These are phyloP conservation scores for Hypomontagnella monticulosa DNA, from an alignment of 495 filamentous ascomycete genomes.

Conservation along the genomic window DNA sequence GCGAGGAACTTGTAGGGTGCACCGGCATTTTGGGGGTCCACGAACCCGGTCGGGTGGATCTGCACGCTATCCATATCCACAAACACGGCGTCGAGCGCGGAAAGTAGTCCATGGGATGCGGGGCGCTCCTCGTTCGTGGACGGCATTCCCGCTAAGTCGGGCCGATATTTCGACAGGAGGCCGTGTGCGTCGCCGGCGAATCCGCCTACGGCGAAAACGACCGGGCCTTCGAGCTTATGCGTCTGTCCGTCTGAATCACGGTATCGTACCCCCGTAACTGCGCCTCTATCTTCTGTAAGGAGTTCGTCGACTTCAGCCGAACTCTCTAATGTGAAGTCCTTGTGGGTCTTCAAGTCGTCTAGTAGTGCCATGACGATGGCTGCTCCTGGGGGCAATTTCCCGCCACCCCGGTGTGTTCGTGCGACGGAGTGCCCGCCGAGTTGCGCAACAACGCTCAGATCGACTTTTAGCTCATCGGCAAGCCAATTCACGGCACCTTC, in stretches of 20 bases:
- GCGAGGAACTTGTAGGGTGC: constrained; percentile 66
- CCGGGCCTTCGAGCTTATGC: constrained; percentile 56
- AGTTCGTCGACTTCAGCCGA: constrained; percentile 58
- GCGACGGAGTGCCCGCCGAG: constrained; percentile 63
- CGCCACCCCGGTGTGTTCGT: constrained; percentile 64
- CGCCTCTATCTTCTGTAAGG: constrained; percentile 38
- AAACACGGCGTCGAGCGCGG: constrained; percentile 57
- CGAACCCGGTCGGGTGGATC: constrained; percentile 75
- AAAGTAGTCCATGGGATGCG: constrained; percentile 59
- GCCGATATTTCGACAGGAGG: constrained; percentile 61
- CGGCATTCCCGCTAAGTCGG: constrained; percentile 64
- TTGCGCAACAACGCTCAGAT: constrained; percentile 63
- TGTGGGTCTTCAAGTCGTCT: constrained; percentile 51
- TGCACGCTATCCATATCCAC: constrained; percentile 69
- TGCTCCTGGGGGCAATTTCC: constrained; percentile 61
- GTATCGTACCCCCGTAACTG: constrained; percentile 52
- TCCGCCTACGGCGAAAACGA: constrained; percentile 66
- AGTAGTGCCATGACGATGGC: constrained; percentile 63
- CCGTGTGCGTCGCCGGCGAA: constrained; percentile 67
- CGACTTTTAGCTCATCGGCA: constrained; percentile 58
- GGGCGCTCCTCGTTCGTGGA: constrained; percentile 67
- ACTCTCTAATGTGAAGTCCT: constrained; percentile 57
- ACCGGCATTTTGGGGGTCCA: constrained; percentile 64
- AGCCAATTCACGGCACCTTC: constrained; percentile 62
- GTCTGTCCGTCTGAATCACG: constrained; percentile 21